Percentiles rank a stretch among this genome's conserved stretches.
phyloP scores from a whole-genome alignment of 2,329 filamentous ascomycete genomes.

The Arthrobotrys sphaeroides region DNA sequence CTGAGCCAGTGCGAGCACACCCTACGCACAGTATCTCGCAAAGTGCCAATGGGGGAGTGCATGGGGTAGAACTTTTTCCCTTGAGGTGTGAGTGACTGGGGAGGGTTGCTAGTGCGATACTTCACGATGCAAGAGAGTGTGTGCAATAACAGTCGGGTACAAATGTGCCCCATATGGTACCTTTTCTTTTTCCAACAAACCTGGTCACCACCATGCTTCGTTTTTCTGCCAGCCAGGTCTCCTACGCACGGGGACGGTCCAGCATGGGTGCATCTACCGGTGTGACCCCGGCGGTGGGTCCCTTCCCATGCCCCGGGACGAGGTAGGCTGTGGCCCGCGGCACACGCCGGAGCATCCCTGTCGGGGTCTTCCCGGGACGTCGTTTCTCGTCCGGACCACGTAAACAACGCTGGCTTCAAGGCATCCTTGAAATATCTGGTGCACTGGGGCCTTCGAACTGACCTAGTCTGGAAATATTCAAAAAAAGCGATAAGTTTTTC shows the following conservation, averaged over 20 bases:
- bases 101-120: constrained; percentile 43
- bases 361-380: constrained; percentile 4
- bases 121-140: constrained; percentile 32
- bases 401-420: constrained; percentile 32
- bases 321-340: constrained; percentile 27
- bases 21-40: constrained; percentile 28
- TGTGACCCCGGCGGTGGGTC: constrained; percentile 21
- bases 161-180: constrained; percentile 31
- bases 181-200: constrained; percentile 34
- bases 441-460: constrained; percentile 30
- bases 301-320: not conserved
- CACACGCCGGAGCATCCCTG: constrained; percentile 19
- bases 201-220: constrained; percentile 10
- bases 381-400: not conserved
- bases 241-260: not conserved
- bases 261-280: not conserved
- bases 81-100: constrained; percentile 49
- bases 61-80: constrained; percentile 41
- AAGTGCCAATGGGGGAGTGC: constrained; percentile 45
- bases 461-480: constrained; percentile 48
- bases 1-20: constrained; percentile 33
- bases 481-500: too few species aligned
- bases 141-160: constrained; percentile 50
- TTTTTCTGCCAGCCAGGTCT: constrained; percentile 10
- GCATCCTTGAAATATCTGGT: constrained; percentile 23